Percentiles rank a stretch among this genome's conserved stretches.
Conservation (phyloP, 371 early-diverging fungal genomes). For the Batkoa obscura region DNA sequence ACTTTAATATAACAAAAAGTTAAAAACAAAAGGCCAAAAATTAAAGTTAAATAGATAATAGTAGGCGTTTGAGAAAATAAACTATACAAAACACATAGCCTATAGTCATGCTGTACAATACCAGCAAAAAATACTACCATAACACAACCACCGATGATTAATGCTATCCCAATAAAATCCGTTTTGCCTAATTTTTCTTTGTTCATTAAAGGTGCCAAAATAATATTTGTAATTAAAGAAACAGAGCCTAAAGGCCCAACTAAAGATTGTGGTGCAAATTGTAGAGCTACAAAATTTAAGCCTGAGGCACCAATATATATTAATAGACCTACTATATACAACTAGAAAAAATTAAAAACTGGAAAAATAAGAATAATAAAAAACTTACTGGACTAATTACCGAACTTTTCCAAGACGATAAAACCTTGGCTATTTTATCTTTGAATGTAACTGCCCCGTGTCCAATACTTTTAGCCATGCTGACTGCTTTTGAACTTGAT, state of each 20-base stretch:
- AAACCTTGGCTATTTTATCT: neutral
- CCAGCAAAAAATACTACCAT: constrained; percentile 57
- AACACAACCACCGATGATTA: constrained; percentile 60
- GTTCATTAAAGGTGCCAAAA: constrained; percentile 71
- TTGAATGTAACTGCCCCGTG: constrained; percentile 9
- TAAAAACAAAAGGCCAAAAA: constrained; percentile 25
- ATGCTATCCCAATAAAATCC: constrained; percentile 51
- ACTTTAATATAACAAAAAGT: constrained; percentile 29
- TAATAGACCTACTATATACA: constrained; percentile 24
- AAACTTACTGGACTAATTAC: constrained; percentile 21
- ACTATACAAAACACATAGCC: constrained; percentile 51
- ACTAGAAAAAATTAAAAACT: too few species aligned
- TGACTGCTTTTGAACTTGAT: neutral
- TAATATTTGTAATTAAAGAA: constrained; percentile 62
- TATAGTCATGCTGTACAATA: constrained; percentile 30
- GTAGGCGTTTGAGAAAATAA: constrained; percentile 44
- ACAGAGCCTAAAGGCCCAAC: constrained; percentile 65
- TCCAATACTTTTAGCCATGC: constrained; percentile 11
- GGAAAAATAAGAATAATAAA: too few species aligned
- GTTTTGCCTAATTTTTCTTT: constrained; percentile 33
- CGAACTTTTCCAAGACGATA: neutral
- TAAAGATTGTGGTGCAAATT: constrained; percentile 75
- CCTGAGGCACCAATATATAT: constrained; percentile 56
- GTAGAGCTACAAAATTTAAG: constrained; percentile 52
- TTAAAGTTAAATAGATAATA: constrained; percentile 43